These are phyloP conservation scores for Sutorius eximius DNA, from an alignment of 1,284 basidiomycete genomes.

Conservation along the genomic window DNA sequence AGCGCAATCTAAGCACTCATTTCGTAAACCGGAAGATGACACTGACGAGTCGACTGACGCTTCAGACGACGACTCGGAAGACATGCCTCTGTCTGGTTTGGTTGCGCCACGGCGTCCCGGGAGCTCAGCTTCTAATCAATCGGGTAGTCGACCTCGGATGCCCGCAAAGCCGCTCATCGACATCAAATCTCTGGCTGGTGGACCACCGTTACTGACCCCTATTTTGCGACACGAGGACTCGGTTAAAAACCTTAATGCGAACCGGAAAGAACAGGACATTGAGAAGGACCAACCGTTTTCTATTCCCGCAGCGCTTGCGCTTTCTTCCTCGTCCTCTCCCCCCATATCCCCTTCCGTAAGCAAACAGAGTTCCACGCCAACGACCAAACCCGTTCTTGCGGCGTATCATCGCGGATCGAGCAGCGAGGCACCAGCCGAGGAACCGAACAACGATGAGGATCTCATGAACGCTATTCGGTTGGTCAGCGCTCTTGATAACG, in stretches of 20 bases:
- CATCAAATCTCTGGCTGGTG: conserved; percentile 37
- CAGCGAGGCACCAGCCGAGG: conserved; percentile 16
- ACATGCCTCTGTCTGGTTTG: conserved; percentile 43
- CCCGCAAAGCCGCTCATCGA: conserved; percentile 52
- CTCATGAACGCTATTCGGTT: conserved; percentile 34
- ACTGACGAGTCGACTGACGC: conserved; percentile 26
- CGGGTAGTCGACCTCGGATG: conserved; percentile 31
- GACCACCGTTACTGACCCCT: conserved; percentile 32
- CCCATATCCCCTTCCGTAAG: conserved; percentile 16
- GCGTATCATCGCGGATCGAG: conserved; percentile 19
- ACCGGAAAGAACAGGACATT: conserved; percentile 17
- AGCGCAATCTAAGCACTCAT: conserved; percentile 13
- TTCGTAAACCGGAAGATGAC: conserved; percentile 7
- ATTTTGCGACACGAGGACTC: conserved; percentile 30
- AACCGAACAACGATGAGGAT: conserved; percentile 29
- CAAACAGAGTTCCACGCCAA: conserved; percentile 3
- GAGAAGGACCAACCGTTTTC: conserved; percentile 35
- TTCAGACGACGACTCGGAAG: conserved; percentile 39
- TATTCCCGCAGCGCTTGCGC: conserved; percentile 27
- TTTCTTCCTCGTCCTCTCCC: conserved; percentile 24
- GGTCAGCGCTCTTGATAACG: conserved; percentile 29
- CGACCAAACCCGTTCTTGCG: not conserved
- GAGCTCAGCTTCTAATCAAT: conserved; percentile 41
- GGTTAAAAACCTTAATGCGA: conserved; percentile 20
- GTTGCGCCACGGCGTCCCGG: conserved; percentile 45